Evolutionary conservation across 139 green algal species (phyloP), one percentile per base, ranked within the genome.

Genomic region (Coelastrella sp.): DNA sequence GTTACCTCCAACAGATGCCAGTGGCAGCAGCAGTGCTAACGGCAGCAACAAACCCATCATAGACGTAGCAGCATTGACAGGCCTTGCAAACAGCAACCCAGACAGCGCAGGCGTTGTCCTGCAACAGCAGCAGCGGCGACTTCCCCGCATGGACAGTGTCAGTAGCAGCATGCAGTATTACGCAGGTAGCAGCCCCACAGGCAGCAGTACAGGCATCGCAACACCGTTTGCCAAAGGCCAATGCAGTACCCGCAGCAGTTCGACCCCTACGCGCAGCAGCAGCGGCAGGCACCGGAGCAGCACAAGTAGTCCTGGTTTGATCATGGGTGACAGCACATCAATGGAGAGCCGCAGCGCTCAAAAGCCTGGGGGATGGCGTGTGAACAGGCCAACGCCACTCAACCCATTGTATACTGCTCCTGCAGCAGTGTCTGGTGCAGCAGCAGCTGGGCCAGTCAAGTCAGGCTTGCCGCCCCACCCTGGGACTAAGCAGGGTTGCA

Each of bases 81-180:
- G 23, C 4, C 14, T 59, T n/a, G 16, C 74, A 20, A 57, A 20
- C 8, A 59, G 23, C 74, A 58, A 16, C 4, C 7, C 7, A 59
- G 74, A 57, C 19, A 59, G 8, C 23, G 20, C 5, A 7, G 8
- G 1, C 23, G 13, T 80, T 20, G 8, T 7, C 5, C 23, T 32
- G 5, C 83, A 88, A 61, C 83, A 88, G 83, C 83, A 88, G 64
- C 61, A 88, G 8, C 61, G 79, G 59, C 83, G 79, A 22, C 68
- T 71, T 2, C 64, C 64, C 64, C 64, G 64, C 64, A 71, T 71
- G 64, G 64, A 57, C 80, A 71, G 54, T 13, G 23, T 61, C 80
- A 86, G 80, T 22, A 71, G 57, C 47, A 86, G 80, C 13, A 61
- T 13, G 5, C 32, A 65, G 23, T 71, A 5, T 14, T 71, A 71